Base-by-base conservation (phyloP, 495 filamentous ascomycete species). In the Lentithecium fluviatile region DNA sequence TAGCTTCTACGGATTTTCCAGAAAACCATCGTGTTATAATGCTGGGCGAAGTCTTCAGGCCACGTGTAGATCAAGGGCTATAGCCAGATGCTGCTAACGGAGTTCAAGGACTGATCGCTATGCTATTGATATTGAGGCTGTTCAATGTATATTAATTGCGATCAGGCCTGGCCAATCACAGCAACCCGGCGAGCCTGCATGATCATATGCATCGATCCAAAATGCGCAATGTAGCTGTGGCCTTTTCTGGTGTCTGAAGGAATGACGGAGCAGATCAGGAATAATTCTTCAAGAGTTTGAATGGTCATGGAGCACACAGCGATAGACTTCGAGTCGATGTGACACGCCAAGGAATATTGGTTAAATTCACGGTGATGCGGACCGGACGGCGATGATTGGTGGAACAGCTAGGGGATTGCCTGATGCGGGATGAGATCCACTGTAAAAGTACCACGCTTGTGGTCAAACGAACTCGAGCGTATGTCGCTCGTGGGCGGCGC, bases 81-180 rank as follows among this genome's bases (percentile, higher is more conserved):
- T 60, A 60, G 56, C 40, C 56, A 49, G 29, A 59, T 50, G 8
- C 45, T 45, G 50, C 45, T 49, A 64, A 36, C 13, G 38, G 37
- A 52, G 20, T 17, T 37, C 45, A 20, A 38, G 34, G 32, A 21
- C 17, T 46, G 15, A 26, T 40, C 32, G 52, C 45, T 36, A 45
- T 55, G 62, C 32, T 34, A 20, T 36, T 19, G 50, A 65, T 59
- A 65, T 65, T 60, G 56, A 65, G 56, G 56, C 62, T 60, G 56
- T 60, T 65, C 62, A n/a, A 55, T 50, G 23, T 56, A 65, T 50
- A 65, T 65, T 65, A 65, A 65, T 60, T 65, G 29, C 49, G 10
- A 48, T 25, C 42, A 48, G 40, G 53, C 48, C 53, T 52, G 29
- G 19, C 60, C 52, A 63, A 63, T 63, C 45, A 20, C 37, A 25